A percentile compares a stretch with the other conserved stretches of the same genome.
Evolutionary conservation across 1,284 basidiomycete genomes (phyloP).

Genomic region (Stygiomarasmius scandens): DNA sequence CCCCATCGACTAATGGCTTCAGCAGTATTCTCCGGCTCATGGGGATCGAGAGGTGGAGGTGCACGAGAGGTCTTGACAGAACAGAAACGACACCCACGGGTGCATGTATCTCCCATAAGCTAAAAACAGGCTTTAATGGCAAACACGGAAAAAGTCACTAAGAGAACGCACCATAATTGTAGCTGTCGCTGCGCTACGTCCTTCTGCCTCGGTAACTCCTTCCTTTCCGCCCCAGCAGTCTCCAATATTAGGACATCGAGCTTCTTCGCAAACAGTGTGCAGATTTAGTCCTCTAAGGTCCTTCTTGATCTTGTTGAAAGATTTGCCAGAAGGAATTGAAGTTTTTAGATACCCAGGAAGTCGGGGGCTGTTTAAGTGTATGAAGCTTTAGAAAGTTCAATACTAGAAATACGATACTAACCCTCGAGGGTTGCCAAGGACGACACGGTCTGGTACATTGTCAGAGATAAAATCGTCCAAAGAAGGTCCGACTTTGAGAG

Average conservation of each 20-base stretch:
- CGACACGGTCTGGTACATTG: constrained; percentile 63
- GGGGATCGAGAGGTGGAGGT: constrained; percentile 91
- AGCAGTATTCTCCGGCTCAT: constrained; percentile 98
- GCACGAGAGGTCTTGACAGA: constrained; percentile 92
- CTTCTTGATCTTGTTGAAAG: constrained; percentile 92
- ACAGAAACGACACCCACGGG: constrained; percentile 96
- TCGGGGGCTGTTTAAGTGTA: constrained; percentile 62
- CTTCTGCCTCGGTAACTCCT: constrained; percentile 71
- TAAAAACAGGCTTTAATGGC: constrained; percentile 31
- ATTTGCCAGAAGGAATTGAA: constrained; percentile 86
- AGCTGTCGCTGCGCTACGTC: constrained; percentile 89
- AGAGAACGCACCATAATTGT: constrained; percentile 89
- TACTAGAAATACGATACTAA: constrained; percentile 35
- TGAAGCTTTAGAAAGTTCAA: constrained; percentile 3
- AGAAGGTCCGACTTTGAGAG: constrained; percentile 72
- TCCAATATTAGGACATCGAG: constrained; percentile 98
- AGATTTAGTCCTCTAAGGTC: constrained; percentile 91
- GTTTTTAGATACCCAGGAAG: constrained; percentile 94
- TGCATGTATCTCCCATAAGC: constrained; percentile 99
- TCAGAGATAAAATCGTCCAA: constrained; percentile 86
- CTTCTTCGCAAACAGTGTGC: constrained; percentile 98
- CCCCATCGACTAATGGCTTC: constrained; percentile 99
- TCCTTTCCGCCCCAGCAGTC: constrained; percentile 98
- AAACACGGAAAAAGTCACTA: background rate
- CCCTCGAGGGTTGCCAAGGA: constrained; percentile 81